Evolutionary conservation across 306 rosid genomes (phyloP).

Genomic region (Begonia masoniana): DNA sequence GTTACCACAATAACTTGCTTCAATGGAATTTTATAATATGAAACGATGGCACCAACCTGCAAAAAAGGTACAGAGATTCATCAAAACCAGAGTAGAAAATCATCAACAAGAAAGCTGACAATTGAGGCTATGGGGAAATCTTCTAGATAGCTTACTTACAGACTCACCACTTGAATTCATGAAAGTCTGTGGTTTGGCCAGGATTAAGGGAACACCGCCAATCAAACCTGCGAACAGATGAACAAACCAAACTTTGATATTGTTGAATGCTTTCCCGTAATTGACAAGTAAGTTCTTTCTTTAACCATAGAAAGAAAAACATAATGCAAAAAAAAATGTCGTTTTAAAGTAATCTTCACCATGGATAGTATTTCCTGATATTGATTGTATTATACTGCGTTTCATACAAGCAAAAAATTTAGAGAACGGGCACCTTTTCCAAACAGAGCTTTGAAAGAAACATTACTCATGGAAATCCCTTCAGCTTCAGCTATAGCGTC

Average conservation of each 20-base stretch:
- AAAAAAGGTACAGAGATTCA: conserved; percentile 7
- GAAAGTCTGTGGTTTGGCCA: conserved; percentile 90
- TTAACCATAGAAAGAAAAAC: no score
- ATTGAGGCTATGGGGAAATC: conserved; percentile 7
- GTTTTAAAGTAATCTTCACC: no score
- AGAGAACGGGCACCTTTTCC: conserved; percentile 51
- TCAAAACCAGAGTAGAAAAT: no score
- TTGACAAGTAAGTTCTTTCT: no score
- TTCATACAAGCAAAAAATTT: no score
- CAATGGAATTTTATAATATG: conserved; percentile 81
- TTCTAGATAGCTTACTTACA: conserved; percentile 50
- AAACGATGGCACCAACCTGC: conserved; percentile 82
- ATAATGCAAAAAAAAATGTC: no score
- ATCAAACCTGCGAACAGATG: conserved; percentile 34
- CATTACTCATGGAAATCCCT: conserved; percentile 54
- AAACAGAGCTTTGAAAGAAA: conserved; percentile 69
- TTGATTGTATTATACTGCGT: no score
- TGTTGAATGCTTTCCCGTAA: no score
- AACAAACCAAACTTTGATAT: no score
- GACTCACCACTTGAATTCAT: conserved; percentile 96
- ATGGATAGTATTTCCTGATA: no score
- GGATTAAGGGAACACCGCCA: conserved; percentile 71
- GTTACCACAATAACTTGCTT: conserved; percentile 89
- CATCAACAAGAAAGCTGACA: no score
- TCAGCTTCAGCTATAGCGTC: conserved; percentile 84